phyloP scores from a whole-genome alignment of 2,329 filamentous ascomycete species.

The Colletotrichum salicis region DNA sequence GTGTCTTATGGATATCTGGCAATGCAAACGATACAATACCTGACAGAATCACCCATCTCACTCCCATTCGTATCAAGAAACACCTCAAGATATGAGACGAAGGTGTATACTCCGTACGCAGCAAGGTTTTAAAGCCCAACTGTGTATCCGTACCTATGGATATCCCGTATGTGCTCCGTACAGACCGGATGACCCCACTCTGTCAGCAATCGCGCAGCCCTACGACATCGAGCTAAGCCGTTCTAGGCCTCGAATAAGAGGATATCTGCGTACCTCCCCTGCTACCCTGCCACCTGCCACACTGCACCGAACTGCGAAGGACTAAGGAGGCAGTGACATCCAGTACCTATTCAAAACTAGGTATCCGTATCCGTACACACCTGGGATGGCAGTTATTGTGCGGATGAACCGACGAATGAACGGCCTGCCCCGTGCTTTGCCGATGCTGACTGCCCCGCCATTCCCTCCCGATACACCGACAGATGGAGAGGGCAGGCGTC shows the following conservation, averaged over 20 bases:
- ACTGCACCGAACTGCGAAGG: background rate
- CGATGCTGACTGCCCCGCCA: slow-evolving; percentile 3
- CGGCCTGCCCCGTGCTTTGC: background rate
- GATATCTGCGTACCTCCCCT: background rate
- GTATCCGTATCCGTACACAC: too few relatives aligned
- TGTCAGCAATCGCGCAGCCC: slow-evolving; percentile 32
- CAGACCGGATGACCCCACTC: background rate
- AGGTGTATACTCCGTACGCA: too few relatives aligned
- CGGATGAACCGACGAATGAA: slow-evolving; percentile 23
- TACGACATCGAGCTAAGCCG: slow-evolving; percentile 12
- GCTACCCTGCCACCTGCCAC: background rate
- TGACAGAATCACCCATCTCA: too few relatives aligned
- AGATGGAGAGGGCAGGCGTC: background rate
- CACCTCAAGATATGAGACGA: too few relatives aligned
- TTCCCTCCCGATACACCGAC: background rate
- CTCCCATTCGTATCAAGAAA: too few relatives aligned
- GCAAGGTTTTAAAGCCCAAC: too few relatives aligned
- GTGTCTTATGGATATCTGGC: too few relatives aligned
- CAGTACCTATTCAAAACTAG: too few relatives aligned
- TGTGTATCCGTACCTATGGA: too few relatives aligned
- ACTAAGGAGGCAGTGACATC: too few relatives aligned
- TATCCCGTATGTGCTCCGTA: too few relatives aligned
- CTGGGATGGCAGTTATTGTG: background rate
- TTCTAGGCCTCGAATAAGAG: background rate
- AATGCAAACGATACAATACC: too few relatives aligned